phyloP scores from a whole-genome alignment of 176 grass and related monocot genomes.

The maize (Zea mays) region DNA sequence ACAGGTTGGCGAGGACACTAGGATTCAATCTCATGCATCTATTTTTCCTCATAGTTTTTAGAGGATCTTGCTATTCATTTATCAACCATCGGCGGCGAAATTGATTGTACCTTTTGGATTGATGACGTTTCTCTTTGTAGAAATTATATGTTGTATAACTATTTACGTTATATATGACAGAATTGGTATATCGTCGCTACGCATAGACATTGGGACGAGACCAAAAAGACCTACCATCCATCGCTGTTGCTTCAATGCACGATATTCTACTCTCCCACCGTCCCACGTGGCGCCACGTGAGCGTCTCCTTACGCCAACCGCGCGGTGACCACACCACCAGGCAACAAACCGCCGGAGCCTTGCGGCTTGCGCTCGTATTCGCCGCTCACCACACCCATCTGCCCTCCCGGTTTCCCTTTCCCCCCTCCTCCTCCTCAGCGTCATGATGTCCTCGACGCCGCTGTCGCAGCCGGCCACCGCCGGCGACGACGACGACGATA shows the following conservation, averaged over 20 bases:
- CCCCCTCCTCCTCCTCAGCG: background rate
- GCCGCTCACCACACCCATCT: background rate
- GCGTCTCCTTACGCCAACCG: slow-evolving; percentile 11
- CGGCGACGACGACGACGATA: slow-evolving; percentile 33
- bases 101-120: slow-evolving; percentile 37
- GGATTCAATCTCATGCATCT: background rate
- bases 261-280: background rate
- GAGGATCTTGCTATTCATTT: slow-evolving; percentile 12
- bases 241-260: background rate
- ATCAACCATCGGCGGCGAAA: background rate
- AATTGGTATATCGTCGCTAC: too few relatives aligned
- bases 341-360: slow-evolving; percentile 12
- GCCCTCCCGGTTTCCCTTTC: background rate
- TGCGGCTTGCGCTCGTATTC: background rate
- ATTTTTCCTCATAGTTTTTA: slow-evolving; percentile 13
- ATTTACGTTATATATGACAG: too few relatives aligned
- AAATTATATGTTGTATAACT: background rate
- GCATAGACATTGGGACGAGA: too few relatives aligned
- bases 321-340: slow-evolving; percentile 21
- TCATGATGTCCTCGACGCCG: slow-evolving; percentile 37
- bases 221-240: background rate
- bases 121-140: slow-evolving; percentile 7
- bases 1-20: background rate
- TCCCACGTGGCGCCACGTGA: slow-evolving; percentile 19
- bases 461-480: background rate